Evolutionary conservation across 176 grass and related monocot genomes (phyloP), one percentile per base, ranked within the genome.

Genomic region (Tillandsia fasciculata): DNA sequence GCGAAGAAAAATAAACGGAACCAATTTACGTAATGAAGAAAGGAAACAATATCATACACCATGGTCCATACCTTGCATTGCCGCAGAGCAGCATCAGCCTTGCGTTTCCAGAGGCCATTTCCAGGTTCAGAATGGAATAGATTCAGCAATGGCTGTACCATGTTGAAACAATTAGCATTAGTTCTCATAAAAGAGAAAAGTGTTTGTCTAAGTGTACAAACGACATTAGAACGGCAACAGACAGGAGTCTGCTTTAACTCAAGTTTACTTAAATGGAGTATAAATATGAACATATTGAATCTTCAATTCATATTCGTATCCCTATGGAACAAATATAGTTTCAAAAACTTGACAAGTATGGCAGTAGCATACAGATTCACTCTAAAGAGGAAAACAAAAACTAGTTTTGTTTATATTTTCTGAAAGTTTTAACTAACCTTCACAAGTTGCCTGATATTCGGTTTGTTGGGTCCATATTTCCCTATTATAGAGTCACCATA

Each of bases 71-170:
- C 92, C 86, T 84, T 87, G 76, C 88, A 96, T 74, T 89, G 76
- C 27, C 81, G 73, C 73, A 96, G 63, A 80, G 81, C 77, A 72
- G 76, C 63, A 66, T 96, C 92, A 68, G 92, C 86, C 77, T 89
- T 91, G 71, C 88, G 88, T 85, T 96, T 96, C 92, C 92, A 96
- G 51, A 85, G 76, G 29, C 74, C 80, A 69, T 96, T 96, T 74
- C 92, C 92, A 87, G 71, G 70, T 83, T 96, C 92, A 53, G 92
- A 96, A 81, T 96, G 92, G 72, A 96, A 96, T 61, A 96, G 72
- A 51, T 92, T 77, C 69, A 96, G 33, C 71, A 92, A 78, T 65
- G 92, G 92, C 92, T 96, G 77, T 42, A 71, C 66, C 49, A 82
- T 82, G 64, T 78, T 72, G 2, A 80, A 80, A 29, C 11, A 26